Conservation (phyloP, 768 basidiomycete species). For the Suillus alpinus region DNA sequence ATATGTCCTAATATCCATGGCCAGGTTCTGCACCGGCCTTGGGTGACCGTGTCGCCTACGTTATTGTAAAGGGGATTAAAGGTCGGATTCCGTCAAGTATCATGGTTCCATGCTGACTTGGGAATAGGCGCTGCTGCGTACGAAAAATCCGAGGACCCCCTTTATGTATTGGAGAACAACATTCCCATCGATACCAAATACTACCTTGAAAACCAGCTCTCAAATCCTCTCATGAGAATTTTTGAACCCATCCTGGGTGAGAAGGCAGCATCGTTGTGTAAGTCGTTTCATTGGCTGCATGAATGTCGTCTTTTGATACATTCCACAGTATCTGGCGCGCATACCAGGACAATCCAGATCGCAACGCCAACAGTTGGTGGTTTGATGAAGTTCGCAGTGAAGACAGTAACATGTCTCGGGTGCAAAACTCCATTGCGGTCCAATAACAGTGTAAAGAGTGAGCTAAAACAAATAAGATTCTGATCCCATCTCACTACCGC, state of each 20-base stretch:
- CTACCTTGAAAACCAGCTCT: constrained; percentile 96
- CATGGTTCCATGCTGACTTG: neutral
- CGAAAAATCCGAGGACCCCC: constrained; percentile 97
- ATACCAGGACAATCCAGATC: constrained; percentile 93
- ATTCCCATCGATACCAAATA: constrained; percentile 98
- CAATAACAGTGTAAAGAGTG: constrained; percentile 74
- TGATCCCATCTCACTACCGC: constrained; percentile 6
- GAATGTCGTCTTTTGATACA: constrained; percentile 10
- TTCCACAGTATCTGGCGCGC: constrained; percentile 84
- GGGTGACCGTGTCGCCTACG: constrained; percentile 98
- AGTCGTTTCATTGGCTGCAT: constrained; percentile 26
- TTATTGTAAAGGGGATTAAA: constrained; percentile 95
- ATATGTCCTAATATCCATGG: neutral
- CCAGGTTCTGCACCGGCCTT: constrained; percentile 93
- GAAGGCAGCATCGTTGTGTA: constrained; percentile 80
- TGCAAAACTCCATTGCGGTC: constrained; percentile 86
- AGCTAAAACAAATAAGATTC: constrained; percentile 15
- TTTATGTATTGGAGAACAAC: constrained; percentile 97
- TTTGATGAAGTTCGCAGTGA: constrained; percentile 98
- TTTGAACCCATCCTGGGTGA: constrained; percentile 98
- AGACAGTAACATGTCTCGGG: constrained; percentile 90
- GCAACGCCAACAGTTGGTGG: constrained; percentile 96
- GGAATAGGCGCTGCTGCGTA: constrained; percentile 91
- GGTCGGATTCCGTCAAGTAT: constrained; percentile 39
- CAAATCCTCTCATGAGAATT: constrained; percentile 94